Base-by-base conservation (phyloP, 1,284 basidiomycete species). In the Rhodotorula sp. region DNA sequence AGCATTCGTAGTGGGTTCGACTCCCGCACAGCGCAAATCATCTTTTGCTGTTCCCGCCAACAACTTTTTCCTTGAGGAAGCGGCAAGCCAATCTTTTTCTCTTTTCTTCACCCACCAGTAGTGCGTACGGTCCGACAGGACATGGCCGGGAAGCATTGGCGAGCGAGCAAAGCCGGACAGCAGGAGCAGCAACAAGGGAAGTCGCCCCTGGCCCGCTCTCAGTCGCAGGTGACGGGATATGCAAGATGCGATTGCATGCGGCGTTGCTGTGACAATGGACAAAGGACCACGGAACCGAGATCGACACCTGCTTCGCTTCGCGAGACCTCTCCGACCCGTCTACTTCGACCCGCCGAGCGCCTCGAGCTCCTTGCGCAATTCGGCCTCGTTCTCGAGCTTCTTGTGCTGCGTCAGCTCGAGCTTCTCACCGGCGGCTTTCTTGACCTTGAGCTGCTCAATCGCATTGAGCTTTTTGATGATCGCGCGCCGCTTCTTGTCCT, bases 341-440 rank as follows among this genome's bases (percentile, higher is more conserved):
- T 44, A 44, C 40, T 44, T 44, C 40, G 40, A 44, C 40, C 44
- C 57, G 22, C 48, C 31, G 30, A 65, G 57, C 30, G 63, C 37
- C 22, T 31, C 63, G 40, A 65, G 57, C 57, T 65, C 63, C 78
- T 87, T 87, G 75, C 87, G 83, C 75, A 97, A 91, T 74, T 90
- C 88, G 11, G 80, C 85, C 62, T 73, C 72, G 53, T 67, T 96
- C 95, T 94, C 85, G 69, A 92, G 86, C 85, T 96, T 97, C 85
- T 96, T 95, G 62, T 90, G 87, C 64, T 85, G 82, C 26, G 92
- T 82, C 64, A 79, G 72, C 71, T 82, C 81, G 60, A 82, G 73
- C 71, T 79, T 78, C 70, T 82, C 81, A 22, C 81, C 81, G 8
- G 72, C 73, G 16, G 77, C 78, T 63, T 78, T 78, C 59, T 78